These are phyloP conservation scores for Phoenix dactylifera DNA, from an alignment of 176 grass and related monocot genomes.

Conservation along the genomic window DNA sequence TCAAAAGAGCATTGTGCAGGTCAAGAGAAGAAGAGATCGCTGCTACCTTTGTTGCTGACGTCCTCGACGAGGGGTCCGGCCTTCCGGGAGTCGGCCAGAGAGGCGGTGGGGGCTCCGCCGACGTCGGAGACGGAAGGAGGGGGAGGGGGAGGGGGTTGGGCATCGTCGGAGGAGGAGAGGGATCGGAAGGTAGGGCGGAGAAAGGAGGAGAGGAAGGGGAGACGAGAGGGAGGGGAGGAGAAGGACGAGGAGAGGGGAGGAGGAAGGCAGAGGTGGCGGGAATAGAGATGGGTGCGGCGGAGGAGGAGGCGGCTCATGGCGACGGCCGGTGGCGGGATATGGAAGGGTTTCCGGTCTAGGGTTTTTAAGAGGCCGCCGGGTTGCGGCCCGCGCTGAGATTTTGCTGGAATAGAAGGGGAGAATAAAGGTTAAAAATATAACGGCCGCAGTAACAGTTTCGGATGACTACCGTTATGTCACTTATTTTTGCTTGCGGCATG, in stretches of 20 bases:
- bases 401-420: too few relatives aligned
- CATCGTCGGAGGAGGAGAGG: conserved; percentile 10
- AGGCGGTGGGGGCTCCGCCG: background rate
- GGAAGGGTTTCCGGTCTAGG: too few relatives aligned
- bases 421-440: too few relatives aligned
- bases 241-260: conserved; percentile 18
- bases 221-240: conserved; percentile 5
- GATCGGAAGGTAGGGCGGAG: background rate
- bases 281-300: conserved; percentile 10
- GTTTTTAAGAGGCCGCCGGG: too few relatives aligned
- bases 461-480: too few relatives aligned
- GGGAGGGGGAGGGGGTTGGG: background rate
- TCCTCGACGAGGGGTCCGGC: conserved; percentile 7
- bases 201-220: conserved; percentile 3
- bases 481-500: too few relatives aligned
- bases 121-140: background rate
- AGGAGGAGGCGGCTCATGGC: conserved; percentile 30
- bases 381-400: too few relatives aligned
- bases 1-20: background rate
- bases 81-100: conserved; percentile 2
- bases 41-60: conserved; percentile 20
- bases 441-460: too few relatives aligned
- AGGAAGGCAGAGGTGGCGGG: background rate
- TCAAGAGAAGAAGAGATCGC: background rate
- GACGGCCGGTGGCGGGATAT: background rate